Evolutionary conservation across 1,284 basidiomycete species (phyloP).

Genomic region (Fistulina hepatica): DNA sequence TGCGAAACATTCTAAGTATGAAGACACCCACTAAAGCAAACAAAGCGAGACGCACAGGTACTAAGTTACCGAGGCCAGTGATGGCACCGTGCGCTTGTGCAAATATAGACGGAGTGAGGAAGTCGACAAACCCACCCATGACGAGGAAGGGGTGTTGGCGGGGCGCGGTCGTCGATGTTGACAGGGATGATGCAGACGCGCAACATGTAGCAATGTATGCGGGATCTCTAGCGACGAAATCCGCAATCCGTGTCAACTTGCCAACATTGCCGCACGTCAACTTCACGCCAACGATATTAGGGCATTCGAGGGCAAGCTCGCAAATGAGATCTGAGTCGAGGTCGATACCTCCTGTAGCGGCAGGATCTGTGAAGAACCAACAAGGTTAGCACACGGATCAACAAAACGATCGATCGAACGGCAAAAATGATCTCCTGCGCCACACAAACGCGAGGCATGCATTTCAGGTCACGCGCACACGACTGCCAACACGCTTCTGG

Average conservation of each 20-base stretch:
- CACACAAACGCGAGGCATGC: too few relatives aligned
- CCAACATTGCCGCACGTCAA: slow-evolving; percentile 88
- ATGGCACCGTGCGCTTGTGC: slow-evolving; percentile 71
- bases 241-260: slow-evolving; percentile 77
- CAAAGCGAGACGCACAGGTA: slow-evolving; percentile 44
- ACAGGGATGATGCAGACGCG: too few relatives aligned
- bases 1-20: slow-evolving; percentile 20
- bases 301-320: slow-evolving; percentile 62
- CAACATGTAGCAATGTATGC: too few relatives aligned
- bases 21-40: slow-evolving; percentile 10
- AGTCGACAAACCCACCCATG: slow-evolving; percentile 71
- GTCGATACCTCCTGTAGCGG: slow-evolving; percentile 75
- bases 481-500: too few relatives aligned
- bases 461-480: too few relatives aligned
- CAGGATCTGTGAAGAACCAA: slow-evolving; percentile 46
- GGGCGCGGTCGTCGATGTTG: too few relatives aligned
- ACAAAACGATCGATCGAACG: slow-evolving; percentile 10
- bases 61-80: slow-evolving; percentile 70
- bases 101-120: slow-evolving; percentile 61
- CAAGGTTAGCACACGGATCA: slow-evolving; percentile 8
- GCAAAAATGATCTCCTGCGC: too few relatives aligned
- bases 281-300: slow-evolving; percentile 77
- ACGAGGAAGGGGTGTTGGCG: slow-evolving; percentile 68
- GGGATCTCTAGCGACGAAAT: slow-evolving; percentile 45
- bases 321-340: slow-evolving; percentile 78